Percentiles rank a stretch among this genome's conserved stretches.
Conservation (phyloP, 345 rosid species). For the Salix suchowensis region DNA sequence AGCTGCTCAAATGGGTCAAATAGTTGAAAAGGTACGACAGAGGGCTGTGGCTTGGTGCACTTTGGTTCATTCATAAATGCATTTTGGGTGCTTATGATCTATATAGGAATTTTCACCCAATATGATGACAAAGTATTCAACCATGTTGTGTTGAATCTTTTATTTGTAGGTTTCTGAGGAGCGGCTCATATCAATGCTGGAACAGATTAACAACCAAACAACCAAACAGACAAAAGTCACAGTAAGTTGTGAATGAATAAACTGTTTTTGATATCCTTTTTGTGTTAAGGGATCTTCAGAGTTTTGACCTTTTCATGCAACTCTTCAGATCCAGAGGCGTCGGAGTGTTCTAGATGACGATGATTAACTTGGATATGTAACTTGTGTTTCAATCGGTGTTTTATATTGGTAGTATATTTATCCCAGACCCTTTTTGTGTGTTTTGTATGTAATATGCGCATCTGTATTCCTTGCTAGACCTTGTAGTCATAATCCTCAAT, state of each 20-base stretch:
- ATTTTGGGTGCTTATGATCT: background rate
- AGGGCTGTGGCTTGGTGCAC: background rate
- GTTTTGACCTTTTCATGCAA: background rate
- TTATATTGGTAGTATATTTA: background rate
- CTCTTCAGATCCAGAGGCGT: conserved; percentile 86
- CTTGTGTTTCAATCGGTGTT: background rate
- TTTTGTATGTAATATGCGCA: background rate
- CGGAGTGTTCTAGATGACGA: conserved; percentile 83
- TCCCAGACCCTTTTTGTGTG: background rate
- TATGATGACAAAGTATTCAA: background rate
- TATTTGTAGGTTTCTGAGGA: conserved; percentile 75
- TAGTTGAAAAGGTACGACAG: conserved; percentile 69
- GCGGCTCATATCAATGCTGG: conserved; percentile 77
- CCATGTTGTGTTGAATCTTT: background rate
- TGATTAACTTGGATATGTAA: conserved; percentile 39
- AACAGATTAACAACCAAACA: conserved; percentile 91
- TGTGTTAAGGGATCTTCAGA: background rate
- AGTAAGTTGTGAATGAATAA: conserved; percentile 30
- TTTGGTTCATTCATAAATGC: background rate
- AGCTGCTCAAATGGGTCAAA: conserved; percentile 92
- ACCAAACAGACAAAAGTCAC: conserved; percentile 91
- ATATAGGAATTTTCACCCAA: background rate
- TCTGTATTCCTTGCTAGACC: background rate
- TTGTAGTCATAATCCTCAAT: background rate
- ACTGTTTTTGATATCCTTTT: background rate